phyloP scores from a whole-genome alignment of 2,329 filamentous ascomycete species.

The Emydomyces testavorans region DNA sequence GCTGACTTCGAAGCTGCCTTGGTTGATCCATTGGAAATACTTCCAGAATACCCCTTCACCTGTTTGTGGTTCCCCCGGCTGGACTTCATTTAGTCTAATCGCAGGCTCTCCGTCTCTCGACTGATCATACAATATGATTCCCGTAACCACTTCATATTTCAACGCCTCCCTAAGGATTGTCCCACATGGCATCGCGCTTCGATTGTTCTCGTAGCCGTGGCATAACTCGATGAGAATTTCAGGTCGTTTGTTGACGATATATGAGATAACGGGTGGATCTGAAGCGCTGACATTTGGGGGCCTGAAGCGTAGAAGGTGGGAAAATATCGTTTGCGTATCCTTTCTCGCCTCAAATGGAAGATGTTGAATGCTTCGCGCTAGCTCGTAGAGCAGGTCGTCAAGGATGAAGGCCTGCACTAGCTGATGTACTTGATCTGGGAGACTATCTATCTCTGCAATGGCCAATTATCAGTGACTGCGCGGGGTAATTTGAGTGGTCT shows the following conservation, averaged over 20 bases:
- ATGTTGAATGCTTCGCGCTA: conserved; percentile 70
- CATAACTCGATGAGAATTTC: conserved; percentile 82
- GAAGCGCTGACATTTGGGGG: conserved; percentile 50
- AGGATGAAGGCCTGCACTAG: conserved; percentile 75
- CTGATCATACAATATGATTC: conserved; percentile 87
- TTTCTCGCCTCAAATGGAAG: conserved; percentile 94
- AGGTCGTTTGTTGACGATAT: conserved; percentile 74
- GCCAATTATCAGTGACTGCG: conserved; percentile 10
- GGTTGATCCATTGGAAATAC: conserved; percentile 96
- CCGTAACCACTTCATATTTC: conserved; percentile 82
- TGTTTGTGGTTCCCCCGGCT: conserved; percentile 61
- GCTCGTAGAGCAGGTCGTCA: conserved; percentile 75
- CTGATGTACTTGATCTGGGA: conserved; percentile 75
- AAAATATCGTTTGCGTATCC: conserved; percentile 91
- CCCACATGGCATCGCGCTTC: conserved; percentile 84
- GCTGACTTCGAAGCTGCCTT: conserved; percentile 89
- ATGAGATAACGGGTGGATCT: conserved; percentile 75
- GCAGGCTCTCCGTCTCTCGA: conserved; percentile 60
- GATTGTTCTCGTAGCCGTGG: conserved; percentile 76
- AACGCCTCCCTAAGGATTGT: conserved; percentile 79
- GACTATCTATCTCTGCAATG: conserved; percentile 64
- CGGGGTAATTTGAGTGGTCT: no score
- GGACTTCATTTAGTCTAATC: conserved; percentile 66
- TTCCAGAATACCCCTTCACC: conserved; percentile 88
- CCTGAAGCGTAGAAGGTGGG: conserved; percentile 84